Evolutionary conservation across 192 early-diverging fungal genomes (phyloP).

Genomic region (Lobosporangium transversale): DNA sequence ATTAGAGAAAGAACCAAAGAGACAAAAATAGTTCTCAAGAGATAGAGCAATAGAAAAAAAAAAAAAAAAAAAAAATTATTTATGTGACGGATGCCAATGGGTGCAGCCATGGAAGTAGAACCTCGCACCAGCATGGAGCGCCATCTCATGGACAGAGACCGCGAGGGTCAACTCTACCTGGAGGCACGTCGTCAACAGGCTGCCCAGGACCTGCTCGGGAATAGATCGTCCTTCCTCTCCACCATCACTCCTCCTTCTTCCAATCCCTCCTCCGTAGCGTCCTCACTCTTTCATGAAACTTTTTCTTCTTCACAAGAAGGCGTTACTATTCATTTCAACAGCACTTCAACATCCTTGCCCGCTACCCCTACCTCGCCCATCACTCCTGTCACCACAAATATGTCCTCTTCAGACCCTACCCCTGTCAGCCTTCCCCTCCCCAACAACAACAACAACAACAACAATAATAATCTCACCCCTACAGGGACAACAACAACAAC

Average conservation of each 20-base stretch:
- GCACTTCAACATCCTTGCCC: background rate
- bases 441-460: background rate
- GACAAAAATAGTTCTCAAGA: background rate
- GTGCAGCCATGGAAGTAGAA: conserved; percentile 23
- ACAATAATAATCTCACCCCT: no score
- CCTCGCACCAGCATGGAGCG: conserved; percentile 47
- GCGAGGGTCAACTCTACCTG: conserved; percentile 42
- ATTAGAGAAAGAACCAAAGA: background rate
- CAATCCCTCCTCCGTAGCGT: conserved; percentile 35
- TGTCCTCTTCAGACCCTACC: background rate
- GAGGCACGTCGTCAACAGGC: conserved; percentile 41
- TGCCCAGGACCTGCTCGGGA: conserved; percentile 19
- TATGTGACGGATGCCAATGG: conserved; percentile 3
- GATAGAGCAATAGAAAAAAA: no score
- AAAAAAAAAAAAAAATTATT: background rate
- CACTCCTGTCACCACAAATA: background rate
- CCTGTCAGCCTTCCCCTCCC: background rate
- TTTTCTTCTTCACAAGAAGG: background rate
- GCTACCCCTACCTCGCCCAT: background rate
- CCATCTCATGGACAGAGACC: conserved; percentile 45
- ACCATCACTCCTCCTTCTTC: conserved; percentile 52
- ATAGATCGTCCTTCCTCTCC: conserved; percentile 53
- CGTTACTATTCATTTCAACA: background rate
- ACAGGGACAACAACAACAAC: background rate
- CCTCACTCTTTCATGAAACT: conserved; percentile 39